Evolutionary conservation across 1,284 basidiomycete genomes (phyloP), one percentile per base, ranked within the genome.

Genomic region (Coniferiporia weirii): DNA sequence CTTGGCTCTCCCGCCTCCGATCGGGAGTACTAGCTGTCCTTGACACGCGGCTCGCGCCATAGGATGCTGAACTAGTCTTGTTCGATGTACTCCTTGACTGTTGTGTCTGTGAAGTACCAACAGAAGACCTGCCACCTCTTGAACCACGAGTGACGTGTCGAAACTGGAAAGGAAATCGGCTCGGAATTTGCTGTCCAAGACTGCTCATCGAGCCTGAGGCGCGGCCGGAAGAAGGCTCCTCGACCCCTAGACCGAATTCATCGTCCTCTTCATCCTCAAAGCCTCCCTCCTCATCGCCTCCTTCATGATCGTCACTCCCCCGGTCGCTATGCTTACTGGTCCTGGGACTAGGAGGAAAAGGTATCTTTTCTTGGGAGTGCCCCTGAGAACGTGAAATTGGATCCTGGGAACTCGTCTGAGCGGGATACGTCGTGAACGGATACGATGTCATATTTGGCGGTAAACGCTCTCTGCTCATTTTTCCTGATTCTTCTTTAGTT

Each of bases 151-250:
- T 47, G 5, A 82, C 82, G 8, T 78, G 77, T 27, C 84, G 80
- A 72, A 82, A 81, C 59, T 81, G 77, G 77, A 89, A 88, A 3
- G 86, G 88, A 68, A 87, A 88, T 1, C 85, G 79, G 4, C 85
- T 83, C 17, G 72, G 69, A 54, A 91, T 75, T 1, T 87, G 89
- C n/a, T 85, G 84, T 1, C 89, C 89, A 5, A 91, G 78, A 65
- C 84, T 87, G 4, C 88, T 90, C 81, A 91, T 83, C 3, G 88
- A 91, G 17, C 81, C 86, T 3, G 87, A 89, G 0, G 81, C 84
- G 34, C 83, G 79, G 43, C 79, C 78, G 34, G 65, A 65, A 4
- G 80, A 78, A 4, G 75, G 75, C 3, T 75, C 75, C 53, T 79
- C 75, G 60, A 77, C 76, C 51, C 63, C 68, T 52, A 61, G 46